A percentile compares a stretch with the other conserved stretches of the same genome.
phyloP scores from a whole-genome alignment of 2,329 filamentous ascomycete species.

The Phaeosphaeria sp. region DNA sequence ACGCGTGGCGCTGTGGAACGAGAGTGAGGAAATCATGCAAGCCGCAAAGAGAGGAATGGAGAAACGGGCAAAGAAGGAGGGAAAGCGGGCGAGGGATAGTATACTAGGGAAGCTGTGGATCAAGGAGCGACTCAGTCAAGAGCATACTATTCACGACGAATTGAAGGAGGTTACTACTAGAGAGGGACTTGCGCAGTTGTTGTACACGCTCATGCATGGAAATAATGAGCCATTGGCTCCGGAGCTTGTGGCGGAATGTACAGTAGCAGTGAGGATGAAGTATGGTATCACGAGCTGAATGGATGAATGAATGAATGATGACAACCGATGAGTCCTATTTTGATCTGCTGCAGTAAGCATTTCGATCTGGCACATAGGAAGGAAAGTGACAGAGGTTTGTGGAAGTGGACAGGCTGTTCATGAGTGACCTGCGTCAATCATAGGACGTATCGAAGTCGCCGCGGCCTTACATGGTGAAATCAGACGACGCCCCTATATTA shows the following conservation, averaged over 20 bases:
- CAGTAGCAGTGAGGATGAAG: conserved; percentile 24
- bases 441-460: too few species aligned
- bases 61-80: conserved; percentile 9
- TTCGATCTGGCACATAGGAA: too few species aligned
- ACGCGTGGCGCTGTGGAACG: conserved; percentile 28
- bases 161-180: conserved; percentile 31
- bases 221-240: conserved; percentile 12
- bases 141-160: conserved; percentile 13
- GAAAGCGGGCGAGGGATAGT: conserved; percentile 13
- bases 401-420: too few species aligned
- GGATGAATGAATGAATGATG: not conserved
- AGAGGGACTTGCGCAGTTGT: conserved; percentile 32
- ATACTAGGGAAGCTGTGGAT: conserved; percentile 20
- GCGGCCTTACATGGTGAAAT: too few species aligned
- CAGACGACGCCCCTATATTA: too few species aligned
- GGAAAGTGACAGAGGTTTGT: too few species aligned
- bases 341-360: not conserved
- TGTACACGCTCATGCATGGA: conserved; percentile 31
- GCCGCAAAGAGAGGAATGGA: conserved; percentile 16
- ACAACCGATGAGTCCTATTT: not conserved
- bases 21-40: conserved; percentile 19
- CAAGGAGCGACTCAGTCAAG: conserved; percentile 13
- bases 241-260: conserved; percentile 19
- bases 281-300: conserved; percentile 17
- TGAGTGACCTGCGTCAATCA: too few species aligned